phyloP scores from a whole-genome alignment of 352 stramenopile species.

The Globisporangium uncinulatum region DNA sequence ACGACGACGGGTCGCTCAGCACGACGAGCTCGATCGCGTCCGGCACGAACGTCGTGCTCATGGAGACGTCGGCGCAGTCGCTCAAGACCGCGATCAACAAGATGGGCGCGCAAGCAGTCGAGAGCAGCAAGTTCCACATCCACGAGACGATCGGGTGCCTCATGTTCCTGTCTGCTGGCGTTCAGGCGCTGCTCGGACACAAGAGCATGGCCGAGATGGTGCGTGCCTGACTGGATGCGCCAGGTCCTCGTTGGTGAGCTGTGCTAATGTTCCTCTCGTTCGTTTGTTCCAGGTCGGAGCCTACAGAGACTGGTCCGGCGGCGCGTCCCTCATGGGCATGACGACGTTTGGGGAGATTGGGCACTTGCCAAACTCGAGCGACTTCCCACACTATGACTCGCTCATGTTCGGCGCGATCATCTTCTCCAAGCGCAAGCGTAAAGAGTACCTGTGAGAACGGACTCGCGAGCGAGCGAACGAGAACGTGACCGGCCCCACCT shows the following conservation, averaged over 20 bases:
- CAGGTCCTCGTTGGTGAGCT: neutral
- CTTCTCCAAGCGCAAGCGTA: conserved; percentile 81
- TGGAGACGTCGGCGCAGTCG: conserved; percentile 77
- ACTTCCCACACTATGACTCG: conserved; percentile 84
- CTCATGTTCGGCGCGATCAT: conserved; percentile 88
- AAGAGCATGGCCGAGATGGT: conserved; percentile 89
- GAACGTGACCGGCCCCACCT: neutral
- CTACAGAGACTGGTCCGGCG: conserved; percentile 80
- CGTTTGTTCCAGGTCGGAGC: conserved; percentile 51
- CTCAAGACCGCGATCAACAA: conserved; percentile 85
- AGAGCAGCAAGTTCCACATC: conserved; percentile 78
- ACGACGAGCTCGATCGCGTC: conserved; percentile 73
- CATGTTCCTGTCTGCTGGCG: conserved; percentile 83
- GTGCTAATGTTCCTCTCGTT: neutral
- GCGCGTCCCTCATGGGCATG: conserved; percentile 80
- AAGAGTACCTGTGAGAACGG: conserved; percentile 49
- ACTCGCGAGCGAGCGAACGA: conserved; percentile 1
- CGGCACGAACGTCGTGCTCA: conserved; percentile 81
- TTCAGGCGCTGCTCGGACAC: conserved; percentile 79
- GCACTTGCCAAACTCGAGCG: conserved; percentile 70
- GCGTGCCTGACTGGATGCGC: conserved; percentile 5
- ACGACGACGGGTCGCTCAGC: conserved; percentile 75
- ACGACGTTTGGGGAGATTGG: conserved; percentile 87
- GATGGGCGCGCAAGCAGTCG: conserved; percentile 72
- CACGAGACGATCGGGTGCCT: conserved; percentile 78